phyloP scores from a whole-genome alignment of 2,329 filamentous ascomycete species.

The Sarocladiaceae sp. region DNA sequence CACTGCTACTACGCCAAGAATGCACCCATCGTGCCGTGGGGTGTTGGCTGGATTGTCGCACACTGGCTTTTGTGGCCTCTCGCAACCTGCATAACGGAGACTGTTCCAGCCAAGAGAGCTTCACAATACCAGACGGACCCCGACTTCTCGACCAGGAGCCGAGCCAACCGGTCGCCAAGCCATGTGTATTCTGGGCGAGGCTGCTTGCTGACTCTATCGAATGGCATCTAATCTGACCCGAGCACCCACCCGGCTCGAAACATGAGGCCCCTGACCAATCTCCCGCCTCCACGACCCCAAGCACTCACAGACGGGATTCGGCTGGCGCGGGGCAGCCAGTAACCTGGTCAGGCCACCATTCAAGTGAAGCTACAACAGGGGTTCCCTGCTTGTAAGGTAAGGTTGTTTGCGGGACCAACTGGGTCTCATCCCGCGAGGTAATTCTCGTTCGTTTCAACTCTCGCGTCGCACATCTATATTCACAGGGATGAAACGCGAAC shows the following conservation, averaged over 20 bases:
- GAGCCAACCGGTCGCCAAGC: conserved; percentile 6
- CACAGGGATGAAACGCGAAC: too few relatives aligned
- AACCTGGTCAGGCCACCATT: too few relatives aligned
- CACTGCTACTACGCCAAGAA: too few relatives aligned
- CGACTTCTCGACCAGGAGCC: neutral
- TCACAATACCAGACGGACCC: neutral
- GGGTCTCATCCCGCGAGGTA: neutral
- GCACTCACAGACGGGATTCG: too few relatives aligned
- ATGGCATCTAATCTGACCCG: conserved; percentile 3
- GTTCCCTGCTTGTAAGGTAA: neutral
- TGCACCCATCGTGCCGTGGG: too few relatives aligned
- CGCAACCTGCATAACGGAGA: neutral
- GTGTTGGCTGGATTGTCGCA: too few relatives aligned
- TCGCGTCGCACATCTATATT: too few relatives aligned
- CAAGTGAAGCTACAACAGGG: neutral
- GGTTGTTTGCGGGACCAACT: neutral
- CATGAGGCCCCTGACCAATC: conserved; percentile 7
- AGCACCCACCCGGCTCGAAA: neutral
- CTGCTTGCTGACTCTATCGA: too few relatives aligned
- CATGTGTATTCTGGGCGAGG: neutral
- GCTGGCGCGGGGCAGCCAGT: neutral
- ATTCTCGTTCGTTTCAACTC: neutral
- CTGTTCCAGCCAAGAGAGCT: neutral
- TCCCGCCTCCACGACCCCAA: neutral
- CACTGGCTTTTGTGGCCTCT: too few relatives aligned